phyloP scores from a whole-genome alignment of 1,284 basidiomycete genomes.

The Ustilago curta region DNA sequence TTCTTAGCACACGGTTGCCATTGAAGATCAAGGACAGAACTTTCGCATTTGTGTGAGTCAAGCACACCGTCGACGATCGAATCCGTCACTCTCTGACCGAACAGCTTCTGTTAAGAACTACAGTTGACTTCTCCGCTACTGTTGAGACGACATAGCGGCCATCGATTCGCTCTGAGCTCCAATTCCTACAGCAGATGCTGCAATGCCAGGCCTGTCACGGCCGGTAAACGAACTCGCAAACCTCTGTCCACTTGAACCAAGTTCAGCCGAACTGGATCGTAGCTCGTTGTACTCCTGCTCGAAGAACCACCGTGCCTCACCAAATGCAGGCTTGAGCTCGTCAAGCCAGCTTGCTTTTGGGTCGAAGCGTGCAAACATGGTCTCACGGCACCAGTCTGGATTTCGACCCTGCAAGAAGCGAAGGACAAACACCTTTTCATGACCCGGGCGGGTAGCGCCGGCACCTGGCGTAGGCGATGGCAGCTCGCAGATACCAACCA shows the following conservation, averaged over 20 bases:
- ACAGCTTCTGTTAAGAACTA: no score
- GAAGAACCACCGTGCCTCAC: conserved; percentile 6
- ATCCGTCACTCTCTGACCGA: no score
- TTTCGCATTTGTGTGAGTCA: no score
- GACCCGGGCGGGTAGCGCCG: background rate
- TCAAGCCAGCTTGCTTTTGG: conserved; percentile 7
- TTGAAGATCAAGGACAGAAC: no score
- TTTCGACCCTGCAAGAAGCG: conserved; percentile 6
- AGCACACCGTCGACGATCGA: no score
- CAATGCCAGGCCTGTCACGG: no score
- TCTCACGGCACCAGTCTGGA: conserved; percentile 4
- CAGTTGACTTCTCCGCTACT: no score
- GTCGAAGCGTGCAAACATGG: conserved; percentile 11
- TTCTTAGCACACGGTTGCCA: no score
- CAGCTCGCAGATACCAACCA: conserved; percentile 4
- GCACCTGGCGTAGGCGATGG: conserved; percentile 4
- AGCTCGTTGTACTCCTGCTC: conserved; percentile 5
- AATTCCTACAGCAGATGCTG: no score
- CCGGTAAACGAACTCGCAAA: no score
- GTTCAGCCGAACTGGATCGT: background rate
- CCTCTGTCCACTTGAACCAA: conserved; percentile 8
- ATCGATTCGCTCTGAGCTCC: no score
- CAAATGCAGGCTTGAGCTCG: conserved; percentile 2
- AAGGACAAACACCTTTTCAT: conserved; percentile 10
- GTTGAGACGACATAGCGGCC: no score